phyloP scores from a whole-genome alignment of 148 eudicot species.

The Nyssa sinensis region DNA sequence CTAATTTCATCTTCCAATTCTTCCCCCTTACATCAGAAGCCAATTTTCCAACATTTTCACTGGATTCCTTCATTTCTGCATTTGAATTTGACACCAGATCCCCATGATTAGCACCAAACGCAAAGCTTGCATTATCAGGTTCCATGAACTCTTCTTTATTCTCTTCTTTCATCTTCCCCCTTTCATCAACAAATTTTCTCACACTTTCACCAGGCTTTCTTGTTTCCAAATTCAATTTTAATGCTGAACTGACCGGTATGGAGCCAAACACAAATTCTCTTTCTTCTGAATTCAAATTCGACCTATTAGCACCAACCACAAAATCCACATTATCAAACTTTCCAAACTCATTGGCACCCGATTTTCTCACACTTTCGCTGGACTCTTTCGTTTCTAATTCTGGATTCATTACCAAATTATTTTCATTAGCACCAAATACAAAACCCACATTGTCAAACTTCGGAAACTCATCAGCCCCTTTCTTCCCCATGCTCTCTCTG shows the following conservation, averaged over 20 bases:
- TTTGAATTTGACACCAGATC: too few relatives aligned
- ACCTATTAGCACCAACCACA: too few relatives aligned
- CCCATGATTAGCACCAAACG: constrained; percentile 10
- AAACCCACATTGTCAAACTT: too few relatives aligned
- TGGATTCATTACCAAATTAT: not conserved
- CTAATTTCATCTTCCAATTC: constrained; percentile 1
- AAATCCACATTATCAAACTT: not conserved
- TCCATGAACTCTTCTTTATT: not conserved
- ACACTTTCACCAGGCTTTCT: not conserved
- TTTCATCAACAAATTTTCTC: not conserved
- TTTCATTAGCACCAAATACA: not conserved
- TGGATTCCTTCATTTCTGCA: not conserved
- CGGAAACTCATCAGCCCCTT: not conserved
- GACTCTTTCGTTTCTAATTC: not conserved
- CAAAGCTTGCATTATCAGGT: constrained; percentile 4
- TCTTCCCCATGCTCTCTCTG: not conserved
- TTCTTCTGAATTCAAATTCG: not conserved
- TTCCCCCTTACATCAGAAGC: constrained; percentile 5
- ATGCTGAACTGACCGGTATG: not conserved
- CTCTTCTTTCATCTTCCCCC: constrained; percentile 5
- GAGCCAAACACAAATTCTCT: not conserved
- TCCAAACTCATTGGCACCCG: not conserved
- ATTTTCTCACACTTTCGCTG: not conserved
- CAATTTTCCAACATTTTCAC: constrained; percentile 18
- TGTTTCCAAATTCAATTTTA: not conserved